A percentile compares a stretch with the other conserved stretches of the same genome.
phyloP scores from a whole-genome alignment of 768 basidiomycete genomes.

The Auriscalpium vulgare region DNA sequence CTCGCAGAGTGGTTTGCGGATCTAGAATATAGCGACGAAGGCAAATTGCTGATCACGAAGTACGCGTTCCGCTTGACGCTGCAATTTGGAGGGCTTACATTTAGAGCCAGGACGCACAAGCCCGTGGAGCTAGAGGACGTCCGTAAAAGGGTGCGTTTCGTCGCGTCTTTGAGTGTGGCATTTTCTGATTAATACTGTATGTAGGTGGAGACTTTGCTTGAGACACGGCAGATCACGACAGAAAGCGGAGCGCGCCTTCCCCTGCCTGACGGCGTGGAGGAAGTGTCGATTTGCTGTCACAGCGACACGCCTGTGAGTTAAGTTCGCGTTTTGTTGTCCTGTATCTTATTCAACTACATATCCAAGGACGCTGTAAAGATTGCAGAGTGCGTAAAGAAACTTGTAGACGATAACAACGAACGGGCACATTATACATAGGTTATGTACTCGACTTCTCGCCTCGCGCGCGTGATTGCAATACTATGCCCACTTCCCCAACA shows the following conservation, averaged over 20 bases:
- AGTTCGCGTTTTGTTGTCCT: constrained; percentile 1
- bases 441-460: too few relatives aligned
- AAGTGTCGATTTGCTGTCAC: constrained; percentile 59
- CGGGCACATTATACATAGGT: too few relatives aligned
- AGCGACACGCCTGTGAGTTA: constrained; percentile 52
- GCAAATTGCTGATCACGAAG: constrained; percentile 56
- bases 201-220: constrained; percentile 39
- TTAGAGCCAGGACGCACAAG: constrained; percentile 37
- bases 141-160: constrained; percentile 31
- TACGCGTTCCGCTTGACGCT: constrained; percentile 17
- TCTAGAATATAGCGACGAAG: constrained; percentile 48
- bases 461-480: too few relatives aligned
- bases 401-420: constrained; percentile 48
- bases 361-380: constrained; percentile 45
- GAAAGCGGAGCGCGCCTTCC: constrained; percentile 30
- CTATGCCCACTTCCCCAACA: constrained; percentile 85
- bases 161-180: too few relatives aligned
- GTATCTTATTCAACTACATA: background rate
- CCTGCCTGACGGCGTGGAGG: constrained; percentile 33
- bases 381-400: constrained; percentile 40
- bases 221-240: constrained; percentile 37
- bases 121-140: constrained; percentile 37
- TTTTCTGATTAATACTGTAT: too few relatives aligned
- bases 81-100: background rate
- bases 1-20: constrained; percentile 58